Evolutionary conservation across 2,329 filamentous ascomycete species (phyloP).

Genomic region (Pyricularia sp.): DNA sequence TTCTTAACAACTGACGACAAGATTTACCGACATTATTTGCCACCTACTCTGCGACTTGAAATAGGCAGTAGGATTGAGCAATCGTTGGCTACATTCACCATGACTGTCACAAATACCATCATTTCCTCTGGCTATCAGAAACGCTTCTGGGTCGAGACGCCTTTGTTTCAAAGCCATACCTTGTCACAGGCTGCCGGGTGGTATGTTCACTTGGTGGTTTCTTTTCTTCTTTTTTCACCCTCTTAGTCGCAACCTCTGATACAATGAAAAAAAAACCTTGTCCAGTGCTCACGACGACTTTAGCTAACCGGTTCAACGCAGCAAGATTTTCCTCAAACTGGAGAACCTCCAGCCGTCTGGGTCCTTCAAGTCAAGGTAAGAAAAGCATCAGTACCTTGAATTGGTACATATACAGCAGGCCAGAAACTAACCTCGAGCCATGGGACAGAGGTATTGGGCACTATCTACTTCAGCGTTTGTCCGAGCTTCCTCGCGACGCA

Average conservation of each 20-base stretch:
- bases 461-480: constrained; percentile 63
- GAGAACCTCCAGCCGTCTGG: constrained; percentile 74
- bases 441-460: constrained; percentile 24
- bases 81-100: not conserved
- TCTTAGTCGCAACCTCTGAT: too few species aligned
- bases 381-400: not conserved
- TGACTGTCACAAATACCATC: not conserved
- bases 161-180: not conserved
- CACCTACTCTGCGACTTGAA: not conserved
- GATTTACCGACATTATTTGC: not conserved
- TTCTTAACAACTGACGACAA: too few species aligned
- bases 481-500: constrained; percentile 37
- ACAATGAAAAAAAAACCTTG: not conserved
- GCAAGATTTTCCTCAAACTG: constrained; percentile 74
- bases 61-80: not conserved
- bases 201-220: constrained; percentile 9
- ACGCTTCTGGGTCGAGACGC: not conserved
- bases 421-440: constrained; percentile 10
- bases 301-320: constrained; percentile 11
- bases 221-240: not conserved
- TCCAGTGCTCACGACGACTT: not conserved
- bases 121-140: not conserved
- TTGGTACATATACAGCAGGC: not conserved
- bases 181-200: not conserved
- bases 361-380: constrained; percentile 70